Conservation (phyloP, 73 alveolate species). For the Tetrahymena thermophila region DNA sequence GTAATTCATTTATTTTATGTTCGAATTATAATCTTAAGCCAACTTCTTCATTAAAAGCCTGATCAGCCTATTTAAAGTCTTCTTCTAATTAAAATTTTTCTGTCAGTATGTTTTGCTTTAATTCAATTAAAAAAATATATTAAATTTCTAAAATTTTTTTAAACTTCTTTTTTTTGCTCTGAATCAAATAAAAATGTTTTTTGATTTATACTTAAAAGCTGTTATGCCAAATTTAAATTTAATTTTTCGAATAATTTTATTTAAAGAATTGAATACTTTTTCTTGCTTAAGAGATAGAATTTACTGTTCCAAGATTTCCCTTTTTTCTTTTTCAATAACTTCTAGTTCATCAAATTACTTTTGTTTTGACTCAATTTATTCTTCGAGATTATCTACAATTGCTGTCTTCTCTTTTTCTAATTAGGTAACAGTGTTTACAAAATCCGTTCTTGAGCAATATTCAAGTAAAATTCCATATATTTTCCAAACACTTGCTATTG, state of each 20-base stretch:
- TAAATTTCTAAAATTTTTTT: background rate
- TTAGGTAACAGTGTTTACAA: background rate
- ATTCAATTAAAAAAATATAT: background rate
- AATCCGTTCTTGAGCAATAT: background rate
- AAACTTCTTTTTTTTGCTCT: too few relatives aligned
- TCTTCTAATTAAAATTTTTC: background rate
- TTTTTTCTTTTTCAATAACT: background rate
- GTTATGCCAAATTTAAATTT: too few relatives aligned
- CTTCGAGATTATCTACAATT: background rate
- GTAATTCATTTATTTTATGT: conserved; percentile 26
- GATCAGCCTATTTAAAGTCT: background rate
- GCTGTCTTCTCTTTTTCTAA: background rate
- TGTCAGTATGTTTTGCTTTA: background rate
- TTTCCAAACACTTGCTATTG: background rate
- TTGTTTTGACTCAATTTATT: background rate
- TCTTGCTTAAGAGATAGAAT: background rate
- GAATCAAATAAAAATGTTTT: too few relatives aligned
- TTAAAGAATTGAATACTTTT: background rate
- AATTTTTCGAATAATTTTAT: too few relatives aligned
- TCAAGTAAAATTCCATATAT: background rate
- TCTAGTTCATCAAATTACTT: background rate
- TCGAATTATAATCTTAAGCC: background rate
- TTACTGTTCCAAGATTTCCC: background rate
- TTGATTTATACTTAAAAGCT: too few relatives aligned
- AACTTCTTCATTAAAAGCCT: background rate